phyloP scores from a whole-genome alignment of 1,284 basidiomycete genomes.

The Cutaneotrichosporon cyanovorans region DNA sequence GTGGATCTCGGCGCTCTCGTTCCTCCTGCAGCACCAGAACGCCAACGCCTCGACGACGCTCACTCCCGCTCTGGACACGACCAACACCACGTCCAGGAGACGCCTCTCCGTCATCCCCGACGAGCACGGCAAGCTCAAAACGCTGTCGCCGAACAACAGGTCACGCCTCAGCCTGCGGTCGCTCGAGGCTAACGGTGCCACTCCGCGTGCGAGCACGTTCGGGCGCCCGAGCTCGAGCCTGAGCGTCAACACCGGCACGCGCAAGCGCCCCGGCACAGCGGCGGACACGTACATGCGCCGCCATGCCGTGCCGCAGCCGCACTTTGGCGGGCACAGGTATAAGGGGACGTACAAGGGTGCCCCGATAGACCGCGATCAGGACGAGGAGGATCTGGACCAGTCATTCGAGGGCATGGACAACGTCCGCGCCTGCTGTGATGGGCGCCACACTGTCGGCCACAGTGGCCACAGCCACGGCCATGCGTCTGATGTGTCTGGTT shows the following conservation, averaged over 20 bases:
- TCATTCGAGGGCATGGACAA: slow-evolving; percentile 91
- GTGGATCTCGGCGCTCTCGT: slow-evolving; percentile 62
- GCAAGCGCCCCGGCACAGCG: slow-evolving; percentile 78
- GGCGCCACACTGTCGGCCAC: slow-evolving; percentile 64
- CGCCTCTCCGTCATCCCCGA: slow-evolving; percentile 29
- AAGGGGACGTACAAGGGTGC: slow-evolving; percentile 39
- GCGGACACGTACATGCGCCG: slow-evolving; percentile 80
- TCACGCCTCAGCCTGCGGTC: slow-evolving; percentile 36
- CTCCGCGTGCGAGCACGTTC: slow-evolving; percentile 44
- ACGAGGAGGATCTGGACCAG: slow-evolving; percentile 66
- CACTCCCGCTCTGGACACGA: not conserved
- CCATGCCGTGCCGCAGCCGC: slow-evolving; percentile 43
- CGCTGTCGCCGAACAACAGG: slow-evolving; percentile 14
- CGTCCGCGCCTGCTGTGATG: slow-evolving; percentile 89
- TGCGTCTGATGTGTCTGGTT: slow-evolving; percentile 18
- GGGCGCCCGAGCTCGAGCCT: slow-evolving; percentile 49
- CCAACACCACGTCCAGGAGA: slow-evolving; percentile 2
- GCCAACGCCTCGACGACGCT: not conserved
- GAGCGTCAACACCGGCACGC: slow-evolving; percentile 43
- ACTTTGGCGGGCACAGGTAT: slow-evolving; percentile 39
- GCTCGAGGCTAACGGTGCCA: slow-evolving; percentile 27
- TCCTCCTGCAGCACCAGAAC: slow-evolving; percentile 40
- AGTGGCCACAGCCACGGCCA: slow-evolving; percentile 54
- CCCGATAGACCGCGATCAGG: slow-evolving; percentile 50
- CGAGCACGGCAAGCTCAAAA: slow-evolving; percentile 34